Evolutionary conservation across 805 yeast species (phyloP), one percentile per base, ranked within the genome.

Genomic region (Pichia cabralensis): DNA sequence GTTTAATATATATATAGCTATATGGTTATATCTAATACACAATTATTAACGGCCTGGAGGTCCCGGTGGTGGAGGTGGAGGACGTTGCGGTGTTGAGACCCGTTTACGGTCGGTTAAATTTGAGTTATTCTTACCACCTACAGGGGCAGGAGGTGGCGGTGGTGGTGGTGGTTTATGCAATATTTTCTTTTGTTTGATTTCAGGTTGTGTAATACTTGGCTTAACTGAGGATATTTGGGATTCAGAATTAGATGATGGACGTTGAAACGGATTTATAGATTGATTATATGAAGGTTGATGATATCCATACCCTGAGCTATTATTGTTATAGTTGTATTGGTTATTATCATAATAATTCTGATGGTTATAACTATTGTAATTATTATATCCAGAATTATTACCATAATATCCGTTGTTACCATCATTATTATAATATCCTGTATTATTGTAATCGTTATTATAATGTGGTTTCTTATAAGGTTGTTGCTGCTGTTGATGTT

Each of bases 61-160:
- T n/a, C n/a, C n/a, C n/a, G n/a, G n/a, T n/a, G n/a, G n/a, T n/a
- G n/a, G n/a, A n/a, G n/a, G n/a, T n/a, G n/a, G n/a, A n/a, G n/a
- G n/a, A n/a, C n/a, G n/a, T n/a, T n/a, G n/a, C n/a, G n/a, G n/a
- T n/a, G n/a, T n/a, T n/a, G n/a, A n/a, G n/a, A n/a, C n/a, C n/a
- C n/a, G n/a, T n/a, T n/a, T n/a, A n/a, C n/a, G n/a, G n/a, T n/a
- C n/a, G n/a, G n/a, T n/a, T n/a, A n/a, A n/a, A 8, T 22, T 22
- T 22, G 11, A 22, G 2, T 23, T 23, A 23, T 23, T 23, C 4
- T 23, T n/a, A 23, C 16, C n/a, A 5, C 9, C 4, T n/a, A n/a
- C n/a, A n/a, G 30, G 30, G 6, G 32, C 24, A 4, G 40, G 27
- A 7, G 40, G 36, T 8, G 35, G 37, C n/a, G 38, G 43, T 24